These are phyloP conservation scores for Aspergillus leporis DNA, from an alignment of 495 filamentous ascomycete genomes.

Conservation along the genomic window DNA sequence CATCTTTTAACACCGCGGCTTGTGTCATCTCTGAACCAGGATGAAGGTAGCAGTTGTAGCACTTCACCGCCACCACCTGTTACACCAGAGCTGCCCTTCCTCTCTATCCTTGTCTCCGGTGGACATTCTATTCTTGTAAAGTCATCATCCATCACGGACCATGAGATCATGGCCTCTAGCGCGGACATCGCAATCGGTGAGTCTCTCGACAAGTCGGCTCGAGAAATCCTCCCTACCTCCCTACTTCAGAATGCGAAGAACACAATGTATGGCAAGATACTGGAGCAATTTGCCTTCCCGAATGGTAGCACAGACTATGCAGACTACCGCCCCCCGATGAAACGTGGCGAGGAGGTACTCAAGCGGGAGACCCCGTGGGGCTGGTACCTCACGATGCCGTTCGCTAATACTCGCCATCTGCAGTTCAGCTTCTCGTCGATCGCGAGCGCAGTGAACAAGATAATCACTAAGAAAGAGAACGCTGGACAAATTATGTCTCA, in stretches of 20 bases:
- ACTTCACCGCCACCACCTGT: slow-evolving; percentile 1
- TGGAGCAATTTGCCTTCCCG: slow-evolving; percentile 75
- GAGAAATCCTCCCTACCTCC: slow-evolving; percentile 63
- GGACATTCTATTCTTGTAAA: slow-evolving; percentile 87
- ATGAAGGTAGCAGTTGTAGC: neutral
- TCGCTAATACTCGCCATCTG: slow-evolving; percentile 50
- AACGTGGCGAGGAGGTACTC: slow-evolving; percentile 54
- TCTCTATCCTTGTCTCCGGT: slow-evolving; percentile 87
- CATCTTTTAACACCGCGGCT: slow-evolving; percentile 87
- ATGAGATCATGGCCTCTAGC: slow-evolving; percentile 69
- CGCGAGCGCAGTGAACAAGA: slow-evolving; percentile 50
- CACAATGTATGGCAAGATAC: slow-evolving; percentile 73
- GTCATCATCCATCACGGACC: slow-evolving; percentile 62
- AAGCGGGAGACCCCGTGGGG: slow-evolving; percentile 46
- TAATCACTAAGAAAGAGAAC: slow-evolving; percentile 37
- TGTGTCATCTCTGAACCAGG: slow-evolving; percentile 56
- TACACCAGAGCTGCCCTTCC: slow-evolving; percentile 68
- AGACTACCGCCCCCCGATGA: slow-evolving; percentile 55
- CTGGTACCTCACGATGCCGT: slow-evolving; percentile 59
- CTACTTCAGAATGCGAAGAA: slow-evolving; percentile 44
- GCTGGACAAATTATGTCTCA: slow-evolving; percentile 21
- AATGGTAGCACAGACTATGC: slow-evolving; percentile 46
- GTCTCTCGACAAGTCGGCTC: slow-evolving; percentile 79
- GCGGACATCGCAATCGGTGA: slow-evolving; percentile 81
- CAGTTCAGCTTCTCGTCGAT: slow-evolving; percentile 68